Evolutionary conservation across 805 yeast species (phyloP).

Genomic region (Ogataea methanolica): DNA sequence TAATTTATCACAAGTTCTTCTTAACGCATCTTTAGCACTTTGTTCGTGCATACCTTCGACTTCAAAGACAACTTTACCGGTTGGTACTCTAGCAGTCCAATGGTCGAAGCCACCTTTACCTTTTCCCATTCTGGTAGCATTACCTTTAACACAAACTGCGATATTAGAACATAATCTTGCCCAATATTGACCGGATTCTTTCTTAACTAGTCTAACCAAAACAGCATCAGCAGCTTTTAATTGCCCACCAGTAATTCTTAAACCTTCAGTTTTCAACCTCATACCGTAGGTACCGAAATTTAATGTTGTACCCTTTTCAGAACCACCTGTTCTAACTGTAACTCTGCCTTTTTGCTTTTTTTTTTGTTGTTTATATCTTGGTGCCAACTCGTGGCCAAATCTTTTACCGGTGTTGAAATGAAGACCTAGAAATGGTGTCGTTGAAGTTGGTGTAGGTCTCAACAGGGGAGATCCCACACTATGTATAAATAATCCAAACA

Average conservation of each 20-base stretch:
- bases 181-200: slow-evolving; percentile 68
- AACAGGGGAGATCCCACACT: not conserved
- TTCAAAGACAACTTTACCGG: slow-evolving; percentile 90
- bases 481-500: not conserved
- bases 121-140: slow-evolving; percentile 99
- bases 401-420: slow-evolving; percentile 29
- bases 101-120: slow-evolving; percentile 98
- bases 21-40: slow-evolving; percentile 83
- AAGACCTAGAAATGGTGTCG: slow-evolving; percentile 3
- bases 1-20: slow-evolving; percentile 85
- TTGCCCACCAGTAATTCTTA: slow-evolving; percentile 81
- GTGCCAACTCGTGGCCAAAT: slow-evolving; percentile 69
- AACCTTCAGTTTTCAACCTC: slow-evolving; percentile 84
- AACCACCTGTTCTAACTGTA: slow-evolving; percentile 91
- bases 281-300: slow-evolving; percentile 82
- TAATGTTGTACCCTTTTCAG: slow-evolving; percentile 79
- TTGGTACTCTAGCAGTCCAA: slow-evolving; percentile 96
- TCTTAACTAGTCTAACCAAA: slow-evolving; percentile 77
- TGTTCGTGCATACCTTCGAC: slow-evolving; percentile 73
- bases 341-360: slow-evolving; percentile 94
- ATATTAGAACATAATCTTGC: slow-evolving; percentile 79
- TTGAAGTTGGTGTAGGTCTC: not conserved
- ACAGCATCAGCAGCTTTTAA: slow-evolving; percentile 87
- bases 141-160: slow-evolving; percentile 94
- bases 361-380: slow-evolving; percentile 58